phyloP scores from a whole-genome alignment of 116 monocot genomes.

The Trichopus zeylanicus region DNA sequence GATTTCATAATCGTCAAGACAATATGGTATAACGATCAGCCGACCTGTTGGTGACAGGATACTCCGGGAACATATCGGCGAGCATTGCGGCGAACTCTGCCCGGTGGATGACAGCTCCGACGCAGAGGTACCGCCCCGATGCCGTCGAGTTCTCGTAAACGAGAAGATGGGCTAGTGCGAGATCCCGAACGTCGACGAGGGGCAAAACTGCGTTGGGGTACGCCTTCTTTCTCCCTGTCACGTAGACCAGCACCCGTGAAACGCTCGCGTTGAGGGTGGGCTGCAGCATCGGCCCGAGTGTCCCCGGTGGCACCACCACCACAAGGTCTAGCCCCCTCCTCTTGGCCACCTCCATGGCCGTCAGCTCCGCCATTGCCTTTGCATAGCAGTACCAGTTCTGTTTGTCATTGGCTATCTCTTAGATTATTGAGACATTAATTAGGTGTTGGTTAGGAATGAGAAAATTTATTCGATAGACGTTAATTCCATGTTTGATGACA shows the following conservation, averaged over 20 bases:
- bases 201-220: neutral
- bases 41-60: neutral
- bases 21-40: neutral
- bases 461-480: too few species aligned
- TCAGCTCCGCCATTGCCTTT: neutral
- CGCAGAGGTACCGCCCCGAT: neutral
- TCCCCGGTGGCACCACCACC: neutral
- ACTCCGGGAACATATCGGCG: neutral
- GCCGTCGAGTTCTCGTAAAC: neutral
- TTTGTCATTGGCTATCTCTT: neutral
- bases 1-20: too few species aligned
- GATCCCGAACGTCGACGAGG: neutral
- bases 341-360: neutral
- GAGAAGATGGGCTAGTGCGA: neutral
- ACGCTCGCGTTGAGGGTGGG: neutral
- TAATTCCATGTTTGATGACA: too few species aligned
- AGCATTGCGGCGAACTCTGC: neutral
- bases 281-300: neutral
- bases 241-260: neutral
- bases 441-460: too few species aligned
- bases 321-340: neutral
- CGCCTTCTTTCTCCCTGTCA: neutral
- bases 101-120: neutral
- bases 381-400: neutral
- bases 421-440: neutral